Evolutionary conservation across 805 yeast genomes (phyloP), one percentile per base, ranked within the genome.

Genomic region (Dipodascus albidus): DNA sequence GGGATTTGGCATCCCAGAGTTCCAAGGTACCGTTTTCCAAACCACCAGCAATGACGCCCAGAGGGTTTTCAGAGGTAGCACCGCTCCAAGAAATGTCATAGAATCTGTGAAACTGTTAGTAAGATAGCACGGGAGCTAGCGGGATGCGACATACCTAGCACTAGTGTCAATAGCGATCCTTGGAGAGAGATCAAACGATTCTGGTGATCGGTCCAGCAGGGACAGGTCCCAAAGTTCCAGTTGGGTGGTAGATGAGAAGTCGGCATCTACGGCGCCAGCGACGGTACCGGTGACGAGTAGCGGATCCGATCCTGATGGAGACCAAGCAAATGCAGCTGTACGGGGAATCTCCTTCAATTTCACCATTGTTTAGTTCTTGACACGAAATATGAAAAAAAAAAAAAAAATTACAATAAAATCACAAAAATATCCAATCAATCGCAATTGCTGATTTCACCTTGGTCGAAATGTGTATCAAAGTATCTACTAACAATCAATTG

Each of bases 251-350:
- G 93, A 81, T 44, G 90, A 82, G 68, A 90, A 90, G 65, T 84
- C 82, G 47, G 85, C 86, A 66, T 88, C 96, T 61, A 93, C 85
- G 14, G 96, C 95, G 4, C 98, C 98, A 0, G 98, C 90, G n/a
- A 87, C 85, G 0, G 96, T 85, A 21, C 96, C 99, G 1, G 96
- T 80, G 21, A 89, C 97, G 59, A 93, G 66, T 52, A 79, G 69
- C 17, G 97, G 97, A 57, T 81, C 70, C 52, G 68, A 67, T 47
- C 74, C 67, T 60, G 80, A 86, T 59, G 82, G 79, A 49, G 96
- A 87, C 97, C 98, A 91, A 48, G 98, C 95, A 71, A 93, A 88
- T n/a, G 96, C 83, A 52, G 96, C 90, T 14, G 96, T 87, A 61
- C 88, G 78, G 57, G 80, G 75, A 64, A 87, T 81, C 69, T 90